Percentiles rank a stretch among this genome's conserved stretches.
phyloP scores from a whole-genome alignment of 257 asterid genomes.

The Solanum appendiculatum region DNA sequence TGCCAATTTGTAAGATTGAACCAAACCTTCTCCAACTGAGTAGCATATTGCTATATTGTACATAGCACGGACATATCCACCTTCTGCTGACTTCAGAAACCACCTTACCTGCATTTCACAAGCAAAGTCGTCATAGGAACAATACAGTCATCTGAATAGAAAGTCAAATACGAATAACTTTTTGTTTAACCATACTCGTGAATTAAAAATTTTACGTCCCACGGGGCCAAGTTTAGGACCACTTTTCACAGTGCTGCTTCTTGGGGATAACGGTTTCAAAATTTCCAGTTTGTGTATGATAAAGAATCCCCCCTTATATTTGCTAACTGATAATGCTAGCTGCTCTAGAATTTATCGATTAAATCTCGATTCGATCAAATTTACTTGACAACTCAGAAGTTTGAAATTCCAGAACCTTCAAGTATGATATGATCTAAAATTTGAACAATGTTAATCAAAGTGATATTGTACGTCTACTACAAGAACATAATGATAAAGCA shows the following conservation, averaged over 20 bases:
- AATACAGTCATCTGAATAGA: neutral
- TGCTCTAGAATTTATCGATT: neutral
- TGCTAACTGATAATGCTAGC: neutral
- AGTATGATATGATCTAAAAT: neutral
- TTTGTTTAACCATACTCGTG: neutral
- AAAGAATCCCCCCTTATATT: neutral
- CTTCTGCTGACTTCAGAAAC: conserved; percentile 85
- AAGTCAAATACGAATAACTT: neutral
- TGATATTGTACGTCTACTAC: neutral
- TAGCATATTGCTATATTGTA: conserved; percentile 76
- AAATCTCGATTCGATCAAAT: neutral
- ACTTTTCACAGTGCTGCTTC: neutral
- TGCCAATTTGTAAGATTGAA: conserved; percentile 49
- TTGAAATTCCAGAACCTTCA: neutral
- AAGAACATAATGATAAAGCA: neutral
- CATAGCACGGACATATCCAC: conserved; percentile 94
- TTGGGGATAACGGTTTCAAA: neutral
- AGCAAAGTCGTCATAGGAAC: neutral
- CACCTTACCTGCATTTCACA: conserved; percentile 54
- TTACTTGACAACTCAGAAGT: neutral
- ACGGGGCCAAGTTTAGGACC: neutral
- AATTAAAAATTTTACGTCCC: neutral
- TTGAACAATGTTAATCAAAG: neutral
- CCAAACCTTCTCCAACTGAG: conserved; percentile 68
- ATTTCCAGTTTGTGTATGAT: neutral